phyloP scores from a whole-genome alignment of 176 grass and related monocot genomes.

The Oryza meridionalis region DNA sequence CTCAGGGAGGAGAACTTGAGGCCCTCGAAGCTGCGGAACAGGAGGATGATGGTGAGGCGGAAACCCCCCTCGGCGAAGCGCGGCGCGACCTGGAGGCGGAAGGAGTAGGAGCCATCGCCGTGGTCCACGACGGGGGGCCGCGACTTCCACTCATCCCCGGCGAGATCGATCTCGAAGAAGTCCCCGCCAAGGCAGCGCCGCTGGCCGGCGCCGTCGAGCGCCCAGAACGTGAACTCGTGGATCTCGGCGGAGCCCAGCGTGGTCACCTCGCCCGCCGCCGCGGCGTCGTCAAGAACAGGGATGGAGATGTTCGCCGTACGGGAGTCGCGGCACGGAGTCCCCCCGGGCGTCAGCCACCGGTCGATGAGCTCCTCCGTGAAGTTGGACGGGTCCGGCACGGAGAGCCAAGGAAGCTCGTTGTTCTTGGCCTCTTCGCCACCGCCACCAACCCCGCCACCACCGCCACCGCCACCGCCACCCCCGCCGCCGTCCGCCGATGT shows the following conservation, averaged over 20 bases:
- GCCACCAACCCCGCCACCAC: not conserved
- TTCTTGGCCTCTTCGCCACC: not conserved
- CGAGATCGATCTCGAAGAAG: slow-evolving; percentile 94
- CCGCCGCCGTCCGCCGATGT: slow-evolving; percentile 17
- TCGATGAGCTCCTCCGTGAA: slow-evolving; percentile 80
- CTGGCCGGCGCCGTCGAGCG: slow-evolving; percentile 60
- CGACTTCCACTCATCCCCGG: slow-evolving; percentile 74
- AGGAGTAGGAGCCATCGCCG: slow-evolving; percentile 89
- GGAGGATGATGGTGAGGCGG: slow-evolving; percentile 74
- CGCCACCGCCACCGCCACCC: too few relatives aligned
- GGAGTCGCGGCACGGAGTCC: slow-evolving; percentile 65
- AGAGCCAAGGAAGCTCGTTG: slow-evolving; percentile 58
- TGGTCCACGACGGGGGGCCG: slow-evolving; percentile 72
- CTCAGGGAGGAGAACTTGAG: slow-evolving; percentile 85
- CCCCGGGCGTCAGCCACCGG: slow-evolving; percentile 68
- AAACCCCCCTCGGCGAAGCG: slow-evolving; percentile 65
- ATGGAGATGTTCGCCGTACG: slow-evolving; percentile 71
- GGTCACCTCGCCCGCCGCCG: slow-evolving; percentile 6
- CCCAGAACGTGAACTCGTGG: slow-evolving; percentile 66
- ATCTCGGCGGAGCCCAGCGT: slow-evolving; percentile 52
- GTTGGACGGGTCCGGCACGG: slow-evolving; percentile 50
- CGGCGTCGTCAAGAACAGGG: slow-evolving; percentile 37
- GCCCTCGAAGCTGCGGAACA: slow-evolving; percentile 89
- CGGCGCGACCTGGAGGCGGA: slow-evolving; percentile 75
- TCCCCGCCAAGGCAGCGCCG: slow-evolving; percentile 84